Base-by-base conservation (phyloP, 2,329 filamentous ascomycete species). In the Alternaria conjuncta region DNA sequence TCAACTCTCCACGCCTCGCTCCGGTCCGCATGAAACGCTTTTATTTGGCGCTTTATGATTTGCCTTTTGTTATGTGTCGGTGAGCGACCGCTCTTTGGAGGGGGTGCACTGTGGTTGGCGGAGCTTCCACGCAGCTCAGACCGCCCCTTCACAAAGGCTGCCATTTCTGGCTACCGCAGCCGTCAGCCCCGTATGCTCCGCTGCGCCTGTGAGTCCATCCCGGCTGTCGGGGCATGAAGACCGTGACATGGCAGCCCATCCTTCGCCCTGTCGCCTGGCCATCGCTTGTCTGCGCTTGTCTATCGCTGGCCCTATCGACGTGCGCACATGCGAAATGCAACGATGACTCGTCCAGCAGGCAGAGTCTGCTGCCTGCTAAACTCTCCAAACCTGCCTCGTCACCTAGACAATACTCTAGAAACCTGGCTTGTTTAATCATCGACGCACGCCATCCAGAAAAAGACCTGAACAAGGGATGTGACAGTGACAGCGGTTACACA, bases 1-100 rank as follows among this genome's bases (percentile, higher is more conserved):
- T 21, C 43, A 45, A 66, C 58, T 64, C 61, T 71, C 70, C 61
- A 70, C 70, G 69, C 71, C 69, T 66, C 70, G 64, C 56, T 64
- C 58, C 65, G 63, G 63, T 59, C 61, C 65, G 74, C 74, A 70
- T 72, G 66, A 75, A 72, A 73, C 71, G 61, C 61, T 66, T 63
- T 51, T 30, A 53, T 65, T 63, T 66, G 70, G 70, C 64, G 69
- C 61, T 45, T 65, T 57, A 66, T 73, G 73, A 75, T 73, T 74
- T 73, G 76, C 71, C 71, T 78, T 68, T 59, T 47, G 56, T 30
- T 43, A 18, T 57, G 56, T 60, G 63, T 68, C 74, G 76, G 75
- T 76, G 74, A 77, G 70, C 75, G 68, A 75, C 74, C 72, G 73
- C 69, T 68, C 61, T 64, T 74, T 72, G 64, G 54, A 65, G 63